Base-by-base conservation (phyloP, 208 protist species). In the Novymonas esmeraldas region DNA sequence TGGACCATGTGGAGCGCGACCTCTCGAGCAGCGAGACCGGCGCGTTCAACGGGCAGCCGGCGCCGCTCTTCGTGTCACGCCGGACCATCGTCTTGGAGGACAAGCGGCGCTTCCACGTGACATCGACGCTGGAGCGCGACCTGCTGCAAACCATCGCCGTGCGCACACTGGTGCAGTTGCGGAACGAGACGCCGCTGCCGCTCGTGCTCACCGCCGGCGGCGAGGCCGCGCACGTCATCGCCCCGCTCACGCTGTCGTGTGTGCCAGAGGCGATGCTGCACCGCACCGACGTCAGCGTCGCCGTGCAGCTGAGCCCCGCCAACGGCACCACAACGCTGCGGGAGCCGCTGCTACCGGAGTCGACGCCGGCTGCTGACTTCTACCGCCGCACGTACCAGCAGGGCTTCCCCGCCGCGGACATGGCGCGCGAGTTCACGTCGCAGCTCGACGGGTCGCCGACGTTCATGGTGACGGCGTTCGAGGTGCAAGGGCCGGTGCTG, bases 241-340 rank as follows among this genome's bases (percentile, higher is more conserved):
- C 45, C 6, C 73, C 66, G 9, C 62, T 65, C 20, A 42, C 6
- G n/a, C 52, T 69, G 20, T 78, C 73, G 7, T 74, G 73, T 28
- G 66, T 78, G 31, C 73, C 73, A 26, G 58, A 78, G 60, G 42
- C 60, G 34, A 64, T 78, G 54, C 44, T 78, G 59, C 34, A 45
- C 33, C 44, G 73, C 39, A 24, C 44, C 16, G 73, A 69, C 59
- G 22, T 77, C 39, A 57, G 64, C 34, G 50, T 77, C 18, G 71
- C 71, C 4, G 58, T 58, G 20, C 20, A 13, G 33, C 38, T 62
- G 22, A 31, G 16, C 14, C 26, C 7, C 6, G 28, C 45, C n/a
- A n/a, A n/a, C 6, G 39, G 63, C 48, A 29, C 39, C 2, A 6
- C 58, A 3, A 67, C 71, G 24, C 41, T 77, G 58, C 56, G 64